Evolutionary conservation across 139 green algal genomes (phyloP).

Genomic region (Micromonas pusilla): DNA sequence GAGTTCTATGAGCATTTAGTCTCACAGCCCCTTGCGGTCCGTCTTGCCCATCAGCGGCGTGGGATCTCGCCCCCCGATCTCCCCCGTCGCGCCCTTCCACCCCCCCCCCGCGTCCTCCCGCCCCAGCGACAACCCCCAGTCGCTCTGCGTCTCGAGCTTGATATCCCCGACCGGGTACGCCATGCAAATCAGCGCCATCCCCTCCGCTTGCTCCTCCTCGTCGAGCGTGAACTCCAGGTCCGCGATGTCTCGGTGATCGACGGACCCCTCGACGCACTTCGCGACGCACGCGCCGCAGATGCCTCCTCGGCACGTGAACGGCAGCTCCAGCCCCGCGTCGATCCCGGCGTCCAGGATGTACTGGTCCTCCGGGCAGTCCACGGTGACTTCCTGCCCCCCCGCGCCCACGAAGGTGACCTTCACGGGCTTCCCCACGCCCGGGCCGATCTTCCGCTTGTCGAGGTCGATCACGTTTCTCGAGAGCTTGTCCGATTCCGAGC

Average conservation of each 20-base stretch:
- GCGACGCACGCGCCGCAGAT: conserved; percentile 80
- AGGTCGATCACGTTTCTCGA: conserved; percentile 12
- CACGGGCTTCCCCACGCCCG: background rate
- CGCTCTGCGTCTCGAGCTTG: conserved; percentile 76
- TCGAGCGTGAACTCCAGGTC: conserved; percentile 79
- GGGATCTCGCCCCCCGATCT: conserved; percentile 36
- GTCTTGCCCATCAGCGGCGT: conserved; percentile 15
- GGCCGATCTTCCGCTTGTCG: conserved; percentile 2
- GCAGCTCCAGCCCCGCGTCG: conserved; percentile 74
- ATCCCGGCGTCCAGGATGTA: conserved; percentile 90
- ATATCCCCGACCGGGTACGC: conserved; percentile 46
- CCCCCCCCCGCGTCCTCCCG: no score
- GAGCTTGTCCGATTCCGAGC: background rate
- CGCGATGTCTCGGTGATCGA: conserved; percentile 75
- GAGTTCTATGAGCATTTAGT: no score
- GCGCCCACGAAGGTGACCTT: conserved; percentile 32
- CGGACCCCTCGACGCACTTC: conserved; percentile 51
- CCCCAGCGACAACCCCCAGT: conserved; percentile 71
- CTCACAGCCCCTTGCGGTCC: conserved; percentile 13
- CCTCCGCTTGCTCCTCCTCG: conserved; percentile 69
- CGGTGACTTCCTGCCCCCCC: background rate
- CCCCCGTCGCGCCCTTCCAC: conserved; percentile 79
- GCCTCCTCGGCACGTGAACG: conserved; percentile 73
- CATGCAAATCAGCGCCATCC: conserved; percentile 87
- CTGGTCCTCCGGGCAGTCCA: conserved; percentile 39